Conservation (phyloP, 306 rosid genomes). For the Prunus fruticosa region DNA sequence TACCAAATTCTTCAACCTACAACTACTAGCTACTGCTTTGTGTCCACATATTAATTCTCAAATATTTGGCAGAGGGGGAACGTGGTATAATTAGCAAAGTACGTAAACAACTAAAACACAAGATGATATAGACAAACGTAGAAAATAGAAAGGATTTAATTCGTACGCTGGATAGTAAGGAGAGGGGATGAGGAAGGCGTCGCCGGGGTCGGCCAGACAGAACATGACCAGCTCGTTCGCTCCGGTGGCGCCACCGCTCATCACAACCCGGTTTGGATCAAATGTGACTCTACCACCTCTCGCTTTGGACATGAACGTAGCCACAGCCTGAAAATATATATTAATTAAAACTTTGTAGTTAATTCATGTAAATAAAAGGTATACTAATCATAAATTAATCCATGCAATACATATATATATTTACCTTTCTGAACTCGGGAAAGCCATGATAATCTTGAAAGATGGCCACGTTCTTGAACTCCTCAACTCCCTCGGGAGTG, state of each 20-base stretch:
- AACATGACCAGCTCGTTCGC: slow-evolving; percentile 81
- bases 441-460: slow-evolving; percentile 91
- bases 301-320: slow-evolving; percentile 74
- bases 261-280: slow-evolving; percentile 67
- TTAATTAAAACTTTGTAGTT: neutral
- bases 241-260: slow-evolving; percentile 97
- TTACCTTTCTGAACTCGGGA: slow-evolving; percentile 64
- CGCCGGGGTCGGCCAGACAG: slow-evolving; percentile 85
- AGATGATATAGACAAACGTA: neutral
- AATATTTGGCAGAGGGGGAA: neutral
- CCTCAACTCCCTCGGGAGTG: slow-evolving; percentile 62
- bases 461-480: slow-evolving; percentile 59
- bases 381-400: too few species aligned
- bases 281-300: slow-evolving; percentile 77
- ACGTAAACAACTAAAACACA: neutral
- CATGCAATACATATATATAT: neutral
- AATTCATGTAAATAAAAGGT: too few species aligned
- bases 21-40: neutral
- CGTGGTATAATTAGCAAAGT: neutral
- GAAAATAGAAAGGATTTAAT: neutral
- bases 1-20: neutral
- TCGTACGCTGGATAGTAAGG: slow-evolving; percentile 92
- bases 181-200: slow-evolving; percentile 83
- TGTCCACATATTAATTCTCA: neutral
- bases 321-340: slow-evolving; percentile 52